Base-by-base conservation (phyloP, 2,329 filamentous ascomycete species). In the Fusarium sp. region DNA sequence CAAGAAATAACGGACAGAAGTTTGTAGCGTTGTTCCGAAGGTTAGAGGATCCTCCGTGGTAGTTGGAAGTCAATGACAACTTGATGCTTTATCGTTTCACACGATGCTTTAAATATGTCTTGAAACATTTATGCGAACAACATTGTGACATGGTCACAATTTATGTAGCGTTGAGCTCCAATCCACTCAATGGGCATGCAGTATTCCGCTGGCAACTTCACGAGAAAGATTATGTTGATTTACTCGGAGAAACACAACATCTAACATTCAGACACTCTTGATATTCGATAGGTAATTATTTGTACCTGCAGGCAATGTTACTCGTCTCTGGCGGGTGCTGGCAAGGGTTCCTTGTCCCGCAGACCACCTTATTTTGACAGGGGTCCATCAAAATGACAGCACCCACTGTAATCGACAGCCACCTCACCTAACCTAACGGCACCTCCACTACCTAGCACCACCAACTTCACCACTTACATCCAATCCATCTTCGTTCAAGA, bases 11-110 rank as follows among this genome's bases (percentile, higher is more conserved):
- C 46, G 96, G 96, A 1, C 89, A 91, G 80, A 99, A 98, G 84
- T 97, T 93, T 83, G 92, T 98, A 53, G 96, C 95, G 44, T 89
- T 97, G 56, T 99, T 96, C 81, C 89, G 93, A 79, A 90, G 96
- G 71, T 83, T 92, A 71, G 91, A 93, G 79, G 92, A 97, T 84
- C 95, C 94, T 12, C 87, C 89, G 23, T 97, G 94, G 94, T 90
- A 85, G 72, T 49, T 37, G n/a, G 32, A 25, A 42, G n/a, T 25
- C 64, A 52, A 59, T 37, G 33, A 25, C 19, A 49, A 38, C 40
- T 25, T 37, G 60, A 70, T 23, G 33, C 40, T 30, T 28, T 44
- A 49, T 58, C 15, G 49, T 53, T 53, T 7, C 32, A 19, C 32
- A 32, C n/a, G 33, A 33, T 42, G 28, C 42, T 40, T 40, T n/a